Evolutionary conservation across 179 eudicot genomes (phyloP), one percentile per base, ranked within the genome.

Genomic region (Beta macrorhiza): DNA sequence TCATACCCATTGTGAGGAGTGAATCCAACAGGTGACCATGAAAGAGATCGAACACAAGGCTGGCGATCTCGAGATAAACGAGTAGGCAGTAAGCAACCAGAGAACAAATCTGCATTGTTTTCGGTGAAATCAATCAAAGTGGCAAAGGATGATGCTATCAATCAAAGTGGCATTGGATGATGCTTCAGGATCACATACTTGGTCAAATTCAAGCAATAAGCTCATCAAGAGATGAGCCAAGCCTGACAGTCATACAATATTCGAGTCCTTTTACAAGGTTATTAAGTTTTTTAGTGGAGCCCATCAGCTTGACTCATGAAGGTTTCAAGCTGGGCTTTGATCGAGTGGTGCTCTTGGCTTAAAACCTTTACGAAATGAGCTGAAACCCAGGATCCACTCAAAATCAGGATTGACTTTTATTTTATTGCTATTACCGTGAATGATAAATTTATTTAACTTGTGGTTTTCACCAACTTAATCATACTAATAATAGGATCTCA

Each of bases 1-100:
- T 45, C 79, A 56, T 91, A 93, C 99, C 99, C 98, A 15, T 87
- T 82, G 79, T 91, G 88, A 75, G 90, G 83, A 78, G 92, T 87
- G 58, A 94, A 86, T 81, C 97, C 98, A 83, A 82, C 78, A 5
- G 96, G 97, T 52, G 98, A 96, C 99, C 98, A 96, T 29, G 98
- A 88, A 57, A 96, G 88, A 72, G 98, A 92, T 17, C 99, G 91
- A 73, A 87, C 97, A 87, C 89, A 90, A 32, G 92, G 91, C 44
- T 90, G 91, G 32, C 73, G 70, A 52, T 92, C 94, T 72, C 99
- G 86, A 71, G 93, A 85, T 77, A 94, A 88, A 86, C 89, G 80
- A 67, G 79, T 87, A 20, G 96, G 91, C 74, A 92, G 72, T 87
- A 96, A 85, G 87, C 98, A 89, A 45, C 86, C 88, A 42, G 90